Evolutionary conservation across 306 rosid species (phyloP).

Genomic region (Sicyos edulis): DNA sequence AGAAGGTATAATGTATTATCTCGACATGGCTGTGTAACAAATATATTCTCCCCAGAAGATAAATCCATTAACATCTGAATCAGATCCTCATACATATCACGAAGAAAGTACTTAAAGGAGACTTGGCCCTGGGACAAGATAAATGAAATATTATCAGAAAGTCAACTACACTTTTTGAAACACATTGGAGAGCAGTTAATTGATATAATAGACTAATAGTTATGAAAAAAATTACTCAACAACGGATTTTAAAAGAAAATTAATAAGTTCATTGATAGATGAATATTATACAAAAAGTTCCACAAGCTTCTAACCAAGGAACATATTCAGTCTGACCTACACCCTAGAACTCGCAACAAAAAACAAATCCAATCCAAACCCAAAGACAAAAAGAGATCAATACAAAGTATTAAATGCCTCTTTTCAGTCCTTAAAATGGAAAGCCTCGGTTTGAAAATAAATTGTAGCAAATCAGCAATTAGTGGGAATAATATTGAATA

Average conservation of each 20-base stretch:
- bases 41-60: slow-evolving; percentile 68
- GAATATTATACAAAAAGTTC: not conserved
- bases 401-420: not conserved
- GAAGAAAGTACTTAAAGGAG: slow-evolving; percentile 54
- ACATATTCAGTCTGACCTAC: not conserved
- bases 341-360: not conserved
- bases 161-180: slow-evolving; percentile 16
- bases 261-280: not conserved
- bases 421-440: too few relatives aligned
- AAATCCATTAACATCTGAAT: slow-evolving; percentile 56
- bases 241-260: not conserved
- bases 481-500: too few relatives aligned
- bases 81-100: slow-evolving; percentile 75
- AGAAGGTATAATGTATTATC: slow-evolving; percentile 81
- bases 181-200: slow-evolving; percentile 19
- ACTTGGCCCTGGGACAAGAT: slow-evolving; percentile 48
- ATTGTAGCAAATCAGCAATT: too few relatives aligned
- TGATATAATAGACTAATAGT: not conserved
- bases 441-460: too few relatives aligned
- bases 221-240: not conserved
- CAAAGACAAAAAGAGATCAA: not conserved
- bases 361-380: not conserved
- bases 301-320: not conserved
- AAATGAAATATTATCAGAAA: slow-evolving; percentile 25
- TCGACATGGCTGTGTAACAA: slow-evolving; percentile 82